Conservation (phyloP, 148 eudicot genomes). For the Salicornia ramosissima region DNA sequence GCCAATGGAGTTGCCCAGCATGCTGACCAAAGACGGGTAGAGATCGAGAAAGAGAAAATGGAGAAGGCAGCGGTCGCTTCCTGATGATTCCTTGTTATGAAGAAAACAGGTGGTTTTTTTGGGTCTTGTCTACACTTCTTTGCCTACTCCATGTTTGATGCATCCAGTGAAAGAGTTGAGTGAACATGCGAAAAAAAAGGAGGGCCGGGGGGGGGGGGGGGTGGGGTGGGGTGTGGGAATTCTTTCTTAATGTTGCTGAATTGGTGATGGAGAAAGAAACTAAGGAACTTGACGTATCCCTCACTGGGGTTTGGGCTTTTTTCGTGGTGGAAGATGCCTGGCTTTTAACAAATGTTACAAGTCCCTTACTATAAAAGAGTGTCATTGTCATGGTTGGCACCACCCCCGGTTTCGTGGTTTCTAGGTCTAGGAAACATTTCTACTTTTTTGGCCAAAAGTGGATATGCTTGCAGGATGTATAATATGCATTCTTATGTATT, state of each 20-base stretch:
- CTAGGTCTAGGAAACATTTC: slow-evolving; percentile 17
- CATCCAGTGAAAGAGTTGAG: slow-evolving; percentile 3
- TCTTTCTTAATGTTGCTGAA: slow-evolving; percentile 2
- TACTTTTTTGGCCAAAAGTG: slow-evolving; percentile 14
- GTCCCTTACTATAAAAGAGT: neutral
- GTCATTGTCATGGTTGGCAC: slow-evolving; percentile 13
- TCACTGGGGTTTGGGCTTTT: neutral
- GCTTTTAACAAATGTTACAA: neutral
- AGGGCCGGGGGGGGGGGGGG: too few relatives aligned
- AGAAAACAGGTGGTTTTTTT: neutral
- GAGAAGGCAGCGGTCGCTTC: slow-evolving; percentile 58
- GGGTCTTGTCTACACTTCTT: slow-evolving; percentile 8
- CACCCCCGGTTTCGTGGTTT: slow-evolving; percentile 5
- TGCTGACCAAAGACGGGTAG: slow-evolving; percentile 78
- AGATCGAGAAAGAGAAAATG: slow-evolving; percentile 80
- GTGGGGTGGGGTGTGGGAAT: neutral
- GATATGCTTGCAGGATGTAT: slow-evolving; percentile 14
- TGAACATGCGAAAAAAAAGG: too few relatives aligned
- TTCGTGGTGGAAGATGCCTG: slow-evolving; percentile 11
- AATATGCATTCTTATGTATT: slow-evolving; percentile 21
- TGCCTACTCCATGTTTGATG: slow-evolving; percentile 12
- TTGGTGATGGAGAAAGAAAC: slow-evolving; percentile 3
- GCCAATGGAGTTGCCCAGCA: slow-evolving; percentile 92
- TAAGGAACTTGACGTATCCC: neutral
- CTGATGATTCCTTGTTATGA: slow-evolving; percentile 26